Evolutionary conservation across 164 flowering plant genomes (phyloP), one percentile per base, ranked within the genome.

Genomic region (Annona cherimola): DNA sequence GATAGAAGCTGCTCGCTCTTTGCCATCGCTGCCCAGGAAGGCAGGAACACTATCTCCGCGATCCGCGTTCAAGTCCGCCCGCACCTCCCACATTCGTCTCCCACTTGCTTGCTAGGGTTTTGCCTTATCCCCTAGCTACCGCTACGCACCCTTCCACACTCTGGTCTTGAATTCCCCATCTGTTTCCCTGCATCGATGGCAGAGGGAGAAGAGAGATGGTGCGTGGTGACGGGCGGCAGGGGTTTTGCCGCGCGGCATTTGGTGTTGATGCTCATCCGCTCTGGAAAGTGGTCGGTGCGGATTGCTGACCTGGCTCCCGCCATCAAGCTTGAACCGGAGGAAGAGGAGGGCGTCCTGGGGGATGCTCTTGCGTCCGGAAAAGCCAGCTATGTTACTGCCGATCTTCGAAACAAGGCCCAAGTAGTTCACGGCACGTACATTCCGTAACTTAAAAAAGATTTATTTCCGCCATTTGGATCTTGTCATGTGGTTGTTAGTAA

Each of bases 181-280:
- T 26, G 35, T 26, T 26, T 26, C 35, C 35, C 35, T 26, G 35
- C 35, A 26, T 26, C 35, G 41, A 69, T 69, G 68, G 68, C 42
- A 63, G 67, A 45, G 8, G 86, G 71, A 70, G 84, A 76, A 75
- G 87, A 81, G 86, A 77, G 77, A 76, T 85, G 91, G 89, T 90
- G 97, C 73, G 86, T 93, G 63, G 99, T 95, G 71, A 95, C 97
- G 0, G 98, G 99, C 0, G 99, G 98, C 3, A 80, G 99, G 69
- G 99, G 99, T 18, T 95, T 95, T 72, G 97, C 92, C 0, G 99
- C 98, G 0, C 81, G 97, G 42, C 97, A 95, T 83, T 81, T 95
- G 83, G 98, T 95, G 73, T 90, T 79, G 69, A 95, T 89, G 97
- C 87, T 95, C 16, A 81, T 95, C 70, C 74, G 74, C 19, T 78